These are phyloP conservation scores for Cyanodermella asteris DNA, from an alignment of 2,329 filamentous ascomycete genomes.

Conservation along the genomic window DNA sequence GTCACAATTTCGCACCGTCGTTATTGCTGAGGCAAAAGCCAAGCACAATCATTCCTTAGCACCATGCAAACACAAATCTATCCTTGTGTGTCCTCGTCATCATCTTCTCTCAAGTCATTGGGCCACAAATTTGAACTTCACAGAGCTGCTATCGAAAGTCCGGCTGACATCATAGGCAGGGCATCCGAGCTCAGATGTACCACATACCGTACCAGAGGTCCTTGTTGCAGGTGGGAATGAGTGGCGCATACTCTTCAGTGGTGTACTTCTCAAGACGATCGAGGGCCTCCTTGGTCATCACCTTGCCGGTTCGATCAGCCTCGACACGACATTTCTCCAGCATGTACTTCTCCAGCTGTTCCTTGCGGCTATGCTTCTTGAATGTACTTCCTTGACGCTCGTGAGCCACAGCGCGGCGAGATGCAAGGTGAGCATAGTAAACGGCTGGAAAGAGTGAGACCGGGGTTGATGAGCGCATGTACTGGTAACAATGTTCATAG, in stretches of 20 bases:
- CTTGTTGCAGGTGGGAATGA: slow-evolving; percentile 10
- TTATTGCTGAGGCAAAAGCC: no score
- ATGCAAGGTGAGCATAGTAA: slow-evolving; percentile 87
- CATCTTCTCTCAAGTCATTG: no score
- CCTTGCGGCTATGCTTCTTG: slow-evolving; percentile 17
- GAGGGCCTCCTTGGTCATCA: slow-evolving; percentile 13
- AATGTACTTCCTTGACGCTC: slow-evolving; percentile 32
- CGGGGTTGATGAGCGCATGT: slow-evolving; percentile 74
- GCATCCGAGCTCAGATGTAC: slow-evolving; percentile 5
- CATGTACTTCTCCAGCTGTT: slow-evolving; percentile 3
- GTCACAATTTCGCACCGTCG: no score
- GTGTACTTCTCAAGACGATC: slow-evolving; percentile 10
- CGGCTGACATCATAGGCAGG: no score
- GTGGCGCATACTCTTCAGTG: slow-evolving; percentile 13
- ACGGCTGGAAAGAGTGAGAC: slow-evolving; percentile 76
- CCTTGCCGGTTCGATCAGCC: background rate
- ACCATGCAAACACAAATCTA: no score
- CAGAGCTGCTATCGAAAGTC: no score
- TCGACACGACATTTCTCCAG: background rate
- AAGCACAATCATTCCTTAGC: no score
- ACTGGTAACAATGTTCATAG: slow-evolving; percentile 89
- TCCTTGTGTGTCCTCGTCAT: no score
- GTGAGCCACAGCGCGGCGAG: slow-evolving; percentile 57
- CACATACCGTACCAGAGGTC: slow-evolving; percentile 6
- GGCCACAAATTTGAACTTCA: no score